Conservation (phyloP, 352 stramenopile genomes). For the Globisporangium solare region DNA sequence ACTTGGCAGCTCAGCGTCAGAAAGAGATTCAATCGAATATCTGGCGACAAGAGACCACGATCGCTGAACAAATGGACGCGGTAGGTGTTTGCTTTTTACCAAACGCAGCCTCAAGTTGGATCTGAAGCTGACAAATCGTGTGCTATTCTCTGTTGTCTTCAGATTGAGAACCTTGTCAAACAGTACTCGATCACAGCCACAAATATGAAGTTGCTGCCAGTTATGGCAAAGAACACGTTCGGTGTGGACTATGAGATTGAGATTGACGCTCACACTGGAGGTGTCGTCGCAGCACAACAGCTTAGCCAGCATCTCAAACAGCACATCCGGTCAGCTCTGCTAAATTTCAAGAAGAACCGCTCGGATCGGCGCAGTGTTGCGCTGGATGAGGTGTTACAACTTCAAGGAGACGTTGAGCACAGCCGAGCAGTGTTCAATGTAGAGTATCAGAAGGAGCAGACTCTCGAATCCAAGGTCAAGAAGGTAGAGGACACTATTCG, state of each 20-base stretch:
- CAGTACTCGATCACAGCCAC: conserved; percentile 79
- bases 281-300: conserved; percentile 46
- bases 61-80: conserved; percentile 57
- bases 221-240: conserved; percentile 76
- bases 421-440: conserved; percentile 44
- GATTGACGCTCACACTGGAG: conserved; percentile 56
- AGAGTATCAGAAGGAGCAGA: conserved; percentile 52
- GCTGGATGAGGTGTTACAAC: conserved; percentile 49
- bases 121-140: background rate
- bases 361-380: conserved; percentile 46
- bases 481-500: conserved; percentile 56
- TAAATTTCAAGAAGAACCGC: conserved; percentile 63
- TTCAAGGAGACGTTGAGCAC: conserved; percentile 51
- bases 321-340: conserved; percentile 44
- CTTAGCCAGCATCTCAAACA: conserved; percentile 65
- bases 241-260: conserved; percentile 73
- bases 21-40: conserved; percentile 53
- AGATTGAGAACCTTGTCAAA: conserved; percentile 63
- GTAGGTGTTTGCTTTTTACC: conserved; percentile 23
- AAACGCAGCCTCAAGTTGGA: background rate
- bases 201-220: conserved; percentile 84
- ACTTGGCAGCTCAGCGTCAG: conserved; percentile 57
- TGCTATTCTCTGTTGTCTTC: background rate
- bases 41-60: conserved; percentile 64
- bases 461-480: conserved; percentile 31